Evolutionary conservation across 1,284 basidiomycete species (phyloP).

Genomic region (Ceratobasidium theobromae): DNA sequence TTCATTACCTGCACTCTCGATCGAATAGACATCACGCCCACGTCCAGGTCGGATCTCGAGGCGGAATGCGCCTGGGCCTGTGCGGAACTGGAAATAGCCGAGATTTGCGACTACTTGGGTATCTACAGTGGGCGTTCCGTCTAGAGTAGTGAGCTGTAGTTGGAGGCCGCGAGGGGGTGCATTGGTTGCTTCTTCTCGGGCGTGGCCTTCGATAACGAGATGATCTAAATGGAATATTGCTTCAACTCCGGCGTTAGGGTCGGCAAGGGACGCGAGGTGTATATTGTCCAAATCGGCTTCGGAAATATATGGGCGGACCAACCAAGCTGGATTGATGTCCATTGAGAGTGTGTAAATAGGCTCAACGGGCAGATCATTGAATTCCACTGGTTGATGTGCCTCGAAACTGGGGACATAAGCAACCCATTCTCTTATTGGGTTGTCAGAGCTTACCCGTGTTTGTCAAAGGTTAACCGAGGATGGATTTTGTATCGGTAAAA

Average conservation of each 20-base stretch:
- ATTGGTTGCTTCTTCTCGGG: slow-evolving; percentile 65
- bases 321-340: slow-evolving; percentile 89
- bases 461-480: slow-evolving; percentile 63
- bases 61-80: slow-evolving; percentile 83
- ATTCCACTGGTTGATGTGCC: slow-evolving; percentile 49
- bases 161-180: slow-evolving; percentile 81
- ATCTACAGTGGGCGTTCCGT: slow-evolving; percentile 65
- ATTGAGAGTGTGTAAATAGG: slow-evolving; percentile 90
- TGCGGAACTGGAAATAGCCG: slow-evolving; percentile 96
- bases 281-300: slow-evolving; percentile 96
- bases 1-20: slow-evolving; percentile 80
- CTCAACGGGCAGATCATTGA: slow-evolving; percentile 54
- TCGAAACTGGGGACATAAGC: neutral
- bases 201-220: slow-evolving; percentile 92
- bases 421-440: neutral
- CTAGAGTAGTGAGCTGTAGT: slow-evolving; percentile 64
- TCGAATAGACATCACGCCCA: slow-evolving; percentile 75
- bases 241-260: slow-evolving; percentile 62
- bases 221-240: slow-evolving; percentile 87
- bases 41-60: slow-evolving; percentile 81
- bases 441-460: slow-evolving; percentile 59
- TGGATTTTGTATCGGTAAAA: slow-evolving; percentile 85
- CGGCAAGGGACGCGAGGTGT: slow-evolving; percentile 69
- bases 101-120: slow-evolving; percentile 92
- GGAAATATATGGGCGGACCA: slow-evolving; percentile 86